Conservation (phyloP, 768 basidiomycete species). For the Podaxis sp. region DNA sequence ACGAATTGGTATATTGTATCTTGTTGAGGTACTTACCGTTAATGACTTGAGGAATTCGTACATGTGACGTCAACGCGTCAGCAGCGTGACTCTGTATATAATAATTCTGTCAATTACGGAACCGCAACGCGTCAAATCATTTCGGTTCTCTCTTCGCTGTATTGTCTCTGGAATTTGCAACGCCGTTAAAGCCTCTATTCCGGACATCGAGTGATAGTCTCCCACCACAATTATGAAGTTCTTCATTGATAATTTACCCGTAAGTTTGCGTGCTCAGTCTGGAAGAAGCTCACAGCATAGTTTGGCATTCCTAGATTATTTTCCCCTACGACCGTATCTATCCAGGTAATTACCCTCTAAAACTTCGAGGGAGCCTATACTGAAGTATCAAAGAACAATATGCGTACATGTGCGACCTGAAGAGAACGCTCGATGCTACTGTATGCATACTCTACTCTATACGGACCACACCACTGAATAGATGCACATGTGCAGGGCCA, state of each 20-base stretch:
- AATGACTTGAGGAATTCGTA: not conserved
- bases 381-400: constrained; percentile 76
- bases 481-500: constrained; percentile 67
- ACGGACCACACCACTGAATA: not conserved
- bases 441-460: constrained; percentile 38
- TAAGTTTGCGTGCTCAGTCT: constrained; percentile 35
- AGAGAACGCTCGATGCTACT: constrained; percentile 92
- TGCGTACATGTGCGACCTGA: constrained; percentile 99
- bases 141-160: not conserved
- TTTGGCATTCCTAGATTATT: constrained; percentile 55
- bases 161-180: not conserved
- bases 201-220: not conserved
- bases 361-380: not conserved
- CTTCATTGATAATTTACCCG: constrained; percentile 78
- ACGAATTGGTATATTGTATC: too few species aligned
- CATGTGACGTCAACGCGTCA: constrained; percentile 9
- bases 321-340: constrained; percentile 96
- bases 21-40: not conserved
- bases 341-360: constrained; percentile 60
- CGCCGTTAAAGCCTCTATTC: not conserved
- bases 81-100: not conserved
- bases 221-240: constrained; percentile 61
- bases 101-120: not conserved
- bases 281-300: constrained; percentile 6
- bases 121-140: not conserved